Percentiles rank a stretch among this genome's conserved stretches.
These are phyloP conservation scores for Fusarium sp. DNA, from an alignment of 2,329 filamentous ascomycete genomes.

Conservation along the genomic window DNA sequence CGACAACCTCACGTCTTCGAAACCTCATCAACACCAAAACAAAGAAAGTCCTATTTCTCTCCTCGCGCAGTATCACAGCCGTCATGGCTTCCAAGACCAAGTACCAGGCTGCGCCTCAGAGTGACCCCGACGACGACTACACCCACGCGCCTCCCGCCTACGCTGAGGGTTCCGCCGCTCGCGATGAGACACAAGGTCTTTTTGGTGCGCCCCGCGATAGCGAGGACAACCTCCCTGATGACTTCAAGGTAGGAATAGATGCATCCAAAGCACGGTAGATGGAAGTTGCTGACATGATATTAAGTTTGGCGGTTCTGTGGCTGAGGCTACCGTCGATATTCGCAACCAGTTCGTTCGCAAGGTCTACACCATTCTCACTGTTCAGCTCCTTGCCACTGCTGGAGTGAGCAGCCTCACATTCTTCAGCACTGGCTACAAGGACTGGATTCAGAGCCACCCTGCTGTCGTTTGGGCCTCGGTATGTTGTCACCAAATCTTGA, in stretches of 20 bases:
- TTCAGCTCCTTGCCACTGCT: conserved; percentile 88
- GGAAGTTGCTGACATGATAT: conserved; percentile 31
- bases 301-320: conserved; percentile 90
- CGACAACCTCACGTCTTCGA: neutral
- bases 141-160: conserved; percentile 88
- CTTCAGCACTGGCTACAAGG: conserved; percentile 81
- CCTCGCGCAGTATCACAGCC: neutral
- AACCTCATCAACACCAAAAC: neutral
- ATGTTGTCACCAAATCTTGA: conserved; percentile 49
- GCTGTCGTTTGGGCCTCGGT: conserved; percentile 89
- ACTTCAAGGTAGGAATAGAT: conserved; percentile 81
- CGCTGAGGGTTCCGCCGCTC: conserved; percentile 66
- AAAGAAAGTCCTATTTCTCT: neutral
- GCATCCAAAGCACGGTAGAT: neutral
- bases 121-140: conserved; percentile 87
- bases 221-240: conserved; percentile 93
- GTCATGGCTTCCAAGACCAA: conserved; percentile 81
- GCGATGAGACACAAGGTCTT: conserved; percentile 68
- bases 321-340: conserved; percentile 94
- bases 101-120: conserved; percentile 85
- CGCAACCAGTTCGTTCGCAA: conserved; percentile 97
- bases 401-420: conserved; percentile 87
- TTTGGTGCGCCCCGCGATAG: conserved; percentile 79
- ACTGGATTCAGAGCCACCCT: conserved; percentile 87
- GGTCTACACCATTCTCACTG: conserved; percentile 98